A percentile compares a stretch with the other conserved stretches of the same genome.
Evolutionary conservation across 225 moss, liverwort and hornwort genomes (phyloP).

Genomic region (Physcomitrellopsis africana): DNA sequence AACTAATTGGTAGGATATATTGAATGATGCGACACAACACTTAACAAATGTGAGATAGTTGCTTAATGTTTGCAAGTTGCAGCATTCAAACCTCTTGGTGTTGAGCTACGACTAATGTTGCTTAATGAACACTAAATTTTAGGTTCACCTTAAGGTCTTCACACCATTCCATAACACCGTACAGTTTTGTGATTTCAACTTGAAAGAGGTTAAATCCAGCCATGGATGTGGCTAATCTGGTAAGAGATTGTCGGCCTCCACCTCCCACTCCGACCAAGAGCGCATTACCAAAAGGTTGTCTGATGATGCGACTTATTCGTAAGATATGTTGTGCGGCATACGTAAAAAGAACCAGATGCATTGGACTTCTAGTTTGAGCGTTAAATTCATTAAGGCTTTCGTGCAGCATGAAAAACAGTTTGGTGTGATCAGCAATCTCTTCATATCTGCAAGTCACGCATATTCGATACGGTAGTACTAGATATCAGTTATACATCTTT

Average conservation of each 20-base stretch:
- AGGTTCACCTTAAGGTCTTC: constrained; percentile 76
- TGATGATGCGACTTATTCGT: constrained; percentile 82
- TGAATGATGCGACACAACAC: not conserved
- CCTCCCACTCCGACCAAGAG: constrained; percentile 87
- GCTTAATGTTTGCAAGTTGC: not conserved
- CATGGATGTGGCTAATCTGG: constrained; percentile 80
- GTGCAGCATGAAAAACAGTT: constrained; percentile 63
- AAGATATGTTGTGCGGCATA: constrained; percentile 85
- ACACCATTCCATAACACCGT: constrained; percentile 73
- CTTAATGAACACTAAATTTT: rapidly evolving
- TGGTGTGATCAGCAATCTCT: constrained; percentile 67
- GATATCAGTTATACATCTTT: not conserved
- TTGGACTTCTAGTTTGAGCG: constrained; percentile 71
- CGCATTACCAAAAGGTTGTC: constrained; percentile 87
- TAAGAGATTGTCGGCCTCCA: constrained; percentile 81
- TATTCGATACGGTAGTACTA: not conserved
- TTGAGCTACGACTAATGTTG: not conserved
- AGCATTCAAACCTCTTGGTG: too few species aligned
- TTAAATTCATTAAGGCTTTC: constrained; percentile 77
- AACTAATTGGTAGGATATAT: not conserved
- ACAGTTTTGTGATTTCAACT: constrained; percentile 80
- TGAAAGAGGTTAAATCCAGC: constrained; percentile 78
- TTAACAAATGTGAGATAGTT: not conserved
- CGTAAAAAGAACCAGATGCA: constrained; percentile 78
- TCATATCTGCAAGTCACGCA: constrained; percentile 53